A percentile compares a stretch with the other conserved stretches of the same genome.
Evolutionary conservation across 495 filamentous ascomycete genomes (phyloP).

Genomic region (Coniosporium apollinis): DNA sequence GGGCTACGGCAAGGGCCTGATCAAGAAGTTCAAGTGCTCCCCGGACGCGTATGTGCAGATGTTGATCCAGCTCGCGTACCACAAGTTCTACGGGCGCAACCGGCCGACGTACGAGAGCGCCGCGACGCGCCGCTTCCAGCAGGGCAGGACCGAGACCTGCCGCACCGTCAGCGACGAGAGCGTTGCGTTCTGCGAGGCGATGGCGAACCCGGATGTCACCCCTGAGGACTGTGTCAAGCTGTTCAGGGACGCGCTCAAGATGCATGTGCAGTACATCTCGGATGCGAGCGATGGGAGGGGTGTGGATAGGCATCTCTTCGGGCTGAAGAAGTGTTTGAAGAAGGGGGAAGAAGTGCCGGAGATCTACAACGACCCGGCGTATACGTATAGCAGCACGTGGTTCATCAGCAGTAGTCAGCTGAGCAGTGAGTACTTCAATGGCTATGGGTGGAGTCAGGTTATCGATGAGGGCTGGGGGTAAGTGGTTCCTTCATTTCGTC

Average conservation of each 20-base stretch:
- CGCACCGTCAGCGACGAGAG: conserved; percentile 82
- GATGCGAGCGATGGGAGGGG: conserved; percentile 83
- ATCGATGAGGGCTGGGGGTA: conserved; percentile 82
- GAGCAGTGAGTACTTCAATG: conserved; percentile 94
- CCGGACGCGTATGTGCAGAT: conserved; percentile 97
- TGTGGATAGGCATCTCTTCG: conserved; percentile 92
- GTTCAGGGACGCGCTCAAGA: conserved; percentile 64
- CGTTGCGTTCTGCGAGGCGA: conserved; percentile 78
- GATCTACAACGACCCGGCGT: conserved; percentile 77
- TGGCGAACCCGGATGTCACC: conserved; percentile 46
- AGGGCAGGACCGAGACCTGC: conserved; percentile 92
- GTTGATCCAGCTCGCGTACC: conserved; percentile 96
- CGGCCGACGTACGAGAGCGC: conserved; percentile 97
- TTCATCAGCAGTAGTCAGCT: conserved; percentile 78
- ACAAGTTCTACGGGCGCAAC: conserved; percentile 98
- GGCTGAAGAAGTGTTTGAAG: conserved; percentile 76
- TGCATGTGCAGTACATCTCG: conserved; percentile 77
- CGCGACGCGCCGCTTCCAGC: conserved; percentile 83
- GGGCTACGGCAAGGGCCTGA: conserved; percentile 93
- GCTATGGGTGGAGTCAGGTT: conserved; percentile 98
- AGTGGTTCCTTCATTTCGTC: conserved; percentile 4
- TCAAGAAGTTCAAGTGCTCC: conserved; percentile 99
- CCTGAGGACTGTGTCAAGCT: conserved; percentile 48
- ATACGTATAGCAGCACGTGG: conserved; percentile 71
- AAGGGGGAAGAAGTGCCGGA: conserved; percentile 68